phyloP scores from a whole-genome alignment of 139 green algal genomes.

The Tetraselmis striata region DNA sequence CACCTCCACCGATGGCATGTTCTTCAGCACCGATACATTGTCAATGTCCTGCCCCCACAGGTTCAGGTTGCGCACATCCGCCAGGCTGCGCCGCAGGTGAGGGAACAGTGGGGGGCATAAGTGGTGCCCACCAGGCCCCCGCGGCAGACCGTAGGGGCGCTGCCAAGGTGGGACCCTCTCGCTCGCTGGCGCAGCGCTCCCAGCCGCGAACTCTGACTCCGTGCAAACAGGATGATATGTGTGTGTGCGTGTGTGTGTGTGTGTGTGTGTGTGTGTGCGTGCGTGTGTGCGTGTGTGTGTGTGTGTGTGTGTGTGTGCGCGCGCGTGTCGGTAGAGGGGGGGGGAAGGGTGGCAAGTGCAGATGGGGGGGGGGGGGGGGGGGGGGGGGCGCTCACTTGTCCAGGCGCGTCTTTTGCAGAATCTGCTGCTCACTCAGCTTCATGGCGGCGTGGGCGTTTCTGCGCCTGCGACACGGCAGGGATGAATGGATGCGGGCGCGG shows the following conservation, averaged over 20 bases:
- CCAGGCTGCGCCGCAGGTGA: neutral
- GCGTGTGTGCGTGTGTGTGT: too few species aligned
- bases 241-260: too few species aligned
- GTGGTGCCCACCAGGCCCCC: too few species aligned
- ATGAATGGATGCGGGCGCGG: too few species aligned
- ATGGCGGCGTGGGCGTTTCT: too few species aligned
- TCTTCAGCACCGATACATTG: slow-evolving; percentile 13
- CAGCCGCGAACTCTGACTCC: neutral
- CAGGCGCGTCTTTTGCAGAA: neutral
- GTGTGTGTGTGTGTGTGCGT: too few species aligned
- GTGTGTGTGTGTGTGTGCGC: too few species aligned
- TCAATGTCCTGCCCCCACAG: slow-evolving; percentile 42
- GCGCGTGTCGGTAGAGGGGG: neutral
- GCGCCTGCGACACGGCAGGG: too few species aligned
- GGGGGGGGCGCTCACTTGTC: neutral
- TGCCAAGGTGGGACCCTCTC: neutral
- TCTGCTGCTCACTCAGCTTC: neutral
- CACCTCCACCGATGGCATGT: slow-evolving; percentile 44
- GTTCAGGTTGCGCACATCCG: slow-evolving; percentile 26
- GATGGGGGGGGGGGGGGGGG: too few species aligned
- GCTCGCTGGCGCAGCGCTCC: neutral
- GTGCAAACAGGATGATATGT: neutral
- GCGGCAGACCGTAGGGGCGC: too few species aligned
- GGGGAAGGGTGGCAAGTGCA: neutral
- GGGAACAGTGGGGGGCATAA: too few species aligned